Percentiles rank a stretch among this genome's conserved stretches.
Evolutionary conservation across 768 basidiomycete genomes (phyloP).

Genomic region (Chalciporus chontae): DNA sequence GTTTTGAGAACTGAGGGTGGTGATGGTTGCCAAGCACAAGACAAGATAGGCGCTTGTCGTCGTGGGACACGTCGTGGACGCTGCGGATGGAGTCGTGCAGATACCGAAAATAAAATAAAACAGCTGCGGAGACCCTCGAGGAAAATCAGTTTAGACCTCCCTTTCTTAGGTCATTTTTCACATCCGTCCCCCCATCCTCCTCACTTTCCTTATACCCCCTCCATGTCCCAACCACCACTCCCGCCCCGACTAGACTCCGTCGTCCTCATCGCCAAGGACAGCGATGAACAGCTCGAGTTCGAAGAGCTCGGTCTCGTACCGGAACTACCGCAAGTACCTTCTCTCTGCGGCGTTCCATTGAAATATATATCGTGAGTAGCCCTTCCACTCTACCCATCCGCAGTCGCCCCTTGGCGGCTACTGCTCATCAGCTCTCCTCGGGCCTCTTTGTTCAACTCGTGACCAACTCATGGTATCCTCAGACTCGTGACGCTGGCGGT

Average conservation of each 20-base stretch:
- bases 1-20: neutral
- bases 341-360: conserved; percentile 65
- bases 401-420: neutral
- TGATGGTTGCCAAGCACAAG: neutral
- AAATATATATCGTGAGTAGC: conserved; percentile 75
- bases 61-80: neutral
- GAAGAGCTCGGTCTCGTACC: conserved; percentile 43
- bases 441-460: neutral
- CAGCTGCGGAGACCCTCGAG: neutral
- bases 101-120: neutral
- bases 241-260: conserved; percentile 15
- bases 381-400: conserved; percentile 1
- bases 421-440: too few relatives aligned
- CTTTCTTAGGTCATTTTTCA: neutral
- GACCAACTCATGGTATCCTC: conserved; percentile 3
- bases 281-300: conserved; percentile 40
- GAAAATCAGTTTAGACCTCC: conserved; percentile 1
- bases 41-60: too few relatives aligned
- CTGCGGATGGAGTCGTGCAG: neutral
- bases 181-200: conserved; percentile 3
- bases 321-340: conserved; percentile 41
- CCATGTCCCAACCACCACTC: conserved; percentile 21
- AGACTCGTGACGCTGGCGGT: conserved; percentile 83
- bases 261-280: conserved; percentile 31
- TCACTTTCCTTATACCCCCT: conserved; percentile 24